Evolutionary conservation across 2,329 filamentous ascomycete genomes (phyloP).

Genomic region (Arthrocladium fulminans): DNA sequence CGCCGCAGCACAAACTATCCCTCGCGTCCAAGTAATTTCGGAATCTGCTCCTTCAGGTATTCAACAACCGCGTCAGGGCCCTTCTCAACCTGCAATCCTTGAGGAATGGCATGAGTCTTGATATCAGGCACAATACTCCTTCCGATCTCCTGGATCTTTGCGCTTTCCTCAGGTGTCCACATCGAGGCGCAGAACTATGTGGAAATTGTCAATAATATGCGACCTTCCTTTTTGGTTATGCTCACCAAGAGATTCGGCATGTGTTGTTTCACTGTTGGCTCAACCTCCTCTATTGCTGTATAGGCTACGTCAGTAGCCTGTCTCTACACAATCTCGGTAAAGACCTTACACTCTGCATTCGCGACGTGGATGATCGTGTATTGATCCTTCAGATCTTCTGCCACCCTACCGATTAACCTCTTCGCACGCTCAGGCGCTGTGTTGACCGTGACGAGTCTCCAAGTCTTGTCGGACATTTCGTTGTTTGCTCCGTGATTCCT

Average conservation of each 20-base stretch:
- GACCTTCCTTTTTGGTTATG: neutral
- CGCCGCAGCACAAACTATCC: neutral
- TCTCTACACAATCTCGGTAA: neutral
- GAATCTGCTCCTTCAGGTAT: constrained; percentile 34
- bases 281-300: constrained; percentile 5
- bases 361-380: constrained; percentile 56
- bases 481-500: too few relatives aligned
- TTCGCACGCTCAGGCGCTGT: constrained; percentile 58
- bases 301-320: neutral
- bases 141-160: constrained; percentile 31
- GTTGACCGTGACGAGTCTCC: constrained; percentile 57
- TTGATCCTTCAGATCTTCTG: constrained; percentile 52
- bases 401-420: constrained; percentile 51
- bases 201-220: constrained; percentile 5
- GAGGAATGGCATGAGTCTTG: constrained; percentile 36
- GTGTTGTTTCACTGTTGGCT: constrained; percentile 18
- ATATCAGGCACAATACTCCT: constrained; percentile 31
- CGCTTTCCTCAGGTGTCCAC: constrained; percentile 41
- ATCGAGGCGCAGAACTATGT: constrained; percentile 53
- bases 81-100: constrained; percentile 34
- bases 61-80: constrained; percentile 37
- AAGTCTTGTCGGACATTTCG: constrained; percentile 5
- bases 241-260: constrained; percentile 8
- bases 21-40: constrained; percentile 26
- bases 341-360: constrained; percentile 51